Base-by-base conservation (phyloP, 208 protist species). In the Acanthamoeba healyi region DNA sequence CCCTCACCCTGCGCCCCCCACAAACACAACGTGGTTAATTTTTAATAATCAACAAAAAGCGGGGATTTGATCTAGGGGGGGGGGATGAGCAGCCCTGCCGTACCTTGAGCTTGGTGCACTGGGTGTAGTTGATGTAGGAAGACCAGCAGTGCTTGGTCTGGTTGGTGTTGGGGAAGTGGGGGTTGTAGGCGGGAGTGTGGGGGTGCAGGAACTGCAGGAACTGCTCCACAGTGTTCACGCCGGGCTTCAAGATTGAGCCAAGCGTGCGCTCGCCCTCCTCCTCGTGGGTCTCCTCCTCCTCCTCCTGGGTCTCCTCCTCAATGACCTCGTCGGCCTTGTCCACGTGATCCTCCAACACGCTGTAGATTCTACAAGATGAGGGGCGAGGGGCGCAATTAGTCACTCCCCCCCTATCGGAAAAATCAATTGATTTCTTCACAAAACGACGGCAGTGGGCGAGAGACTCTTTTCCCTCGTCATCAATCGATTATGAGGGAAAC, bases 71-170 rank as follows among this genome's bases (percentile, higher is more conserved):
- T 49, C 12, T n/a, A n/a, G n/a, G n/a, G n/a, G n/a, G n/a, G n/a
- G n/a, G n/a, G n/a, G n/a, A n/a, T n/a, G n/a, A n/a, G n/a, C n/a
- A n/a, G n/a, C n/a, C n/a, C n/a, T n/a, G n/a, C n/a, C 26, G 56
- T 65, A 65, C 56, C 56, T 65, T 81, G 32, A 81, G 34, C 34
- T 95, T 92, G 40, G 93, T 70, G 67, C 94, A 96, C 49, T 88
- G 88, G 46, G 92, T 34, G 36, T 82, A 96, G 61, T 96, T 89
- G 17, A 96, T 72, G 40, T 96, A 96, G 51, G 72, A 93, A 32
- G 72, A 90, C 90, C 90, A 96, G 67, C 94, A 96, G 70, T 94
- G 91, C 63, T 94, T 94, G 72, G 94, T 94, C 77, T 96, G 94
- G 72, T 94, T 96, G 49, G 70, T 49, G 49, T 96, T 92, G 63